Evolutionary conservation across 768 basidiomycete genomes (phyloP), one percentile per base, ranked within the genome.

Genomic region (Leccinum barrowsii): DNA sequence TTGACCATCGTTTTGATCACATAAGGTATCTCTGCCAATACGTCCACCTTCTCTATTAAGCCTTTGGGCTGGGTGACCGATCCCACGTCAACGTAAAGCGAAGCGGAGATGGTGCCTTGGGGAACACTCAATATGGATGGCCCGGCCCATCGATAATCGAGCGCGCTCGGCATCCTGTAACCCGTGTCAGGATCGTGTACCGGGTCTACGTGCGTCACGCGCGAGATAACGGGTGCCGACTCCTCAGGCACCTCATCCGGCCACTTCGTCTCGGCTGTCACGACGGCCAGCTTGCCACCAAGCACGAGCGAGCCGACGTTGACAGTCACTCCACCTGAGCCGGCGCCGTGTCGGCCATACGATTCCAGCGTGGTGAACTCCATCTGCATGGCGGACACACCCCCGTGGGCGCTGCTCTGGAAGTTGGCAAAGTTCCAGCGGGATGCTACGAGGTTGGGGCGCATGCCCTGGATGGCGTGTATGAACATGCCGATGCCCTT

Each of bases 381-480:
- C 96, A 98, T 98, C 77, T 92, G 89, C 37, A 97, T 78, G 10
- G 93, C 92, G 54, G 92, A 86, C 7, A 92, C 87, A 7, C 89
- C 89, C 17, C 83, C 86, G 51, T 85, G 81, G 24, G 83, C 77
- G 17, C 78, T 73, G 68, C 90, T 89, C 73, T 93, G 88, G 80
- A 99, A 99, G 76, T 90, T 81, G 28, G 79, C 87, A 76, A 98
- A 99, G 77, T 98, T 98, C 97, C 97, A 99, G 8, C 89, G 76
- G 19, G 91, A 79, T 13, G 97, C 97, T 65, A 97, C 85, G 56
- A 93, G 82, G 74, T 99, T 91, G 51, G 96, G 94, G 7, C 94
- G 84, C 93, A 99, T 96, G 72, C 96, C 97, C 71, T 98, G 96
- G 71, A 98, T 97, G 48, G 96, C 96, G 73, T 96, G 92, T 19